Evolutionary conservation across 2,329 filamentous ascomycete genomes (phyloP).

Genomic region (Aureobasidium musti): DNA sequence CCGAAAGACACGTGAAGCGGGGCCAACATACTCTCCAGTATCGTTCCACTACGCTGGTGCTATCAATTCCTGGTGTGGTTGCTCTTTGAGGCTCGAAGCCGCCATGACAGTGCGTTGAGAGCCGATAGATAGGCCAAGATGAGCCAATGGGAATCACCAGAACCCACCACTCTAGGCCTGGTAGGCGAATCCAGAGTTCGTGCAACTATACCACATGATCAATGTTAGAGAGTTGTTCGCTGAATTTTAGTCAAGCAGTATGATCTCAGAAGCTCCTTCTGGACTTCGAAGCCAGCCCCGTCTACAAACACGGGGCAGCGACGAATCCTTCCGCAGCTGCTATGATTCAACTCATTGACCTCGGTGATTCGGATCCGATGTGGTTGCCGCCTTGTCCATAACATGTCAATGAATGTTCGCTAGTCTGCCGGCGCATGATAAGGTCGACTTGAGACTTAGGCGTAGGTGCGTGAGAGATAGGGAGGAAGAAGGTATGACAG

Average conservation of each 20-base stretch:
- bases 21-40: background rate
- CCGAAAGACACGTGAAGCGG: background rate
- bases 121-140: background rate
- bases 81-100: background rate
- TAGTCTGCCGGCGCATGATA: background rate
- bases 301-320: background rate
- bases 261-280: background rate
- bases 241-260: background rate
- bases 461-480: no score
- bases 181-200: background rate
- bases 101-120: background rate
- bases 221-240: no score
- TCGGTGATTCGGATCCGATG: no score
- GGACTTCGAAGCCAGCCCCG: background rate
- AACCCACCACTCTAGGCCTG: background rate
- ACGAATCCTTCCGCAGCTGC: no score
- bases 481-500: background rate
- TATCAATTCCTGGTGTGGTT: no score
- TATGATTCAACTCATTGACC: no score
- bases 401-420: background rate
- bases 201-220: background rate
- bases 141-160: background rate
- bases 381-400: no score
- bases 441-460: no score
- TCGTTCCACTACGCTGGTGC: background rate